Evolutionary conservation across 78 protist species (phyloP).

Genomic region (Mantamonas sphyraenae): DNA sequence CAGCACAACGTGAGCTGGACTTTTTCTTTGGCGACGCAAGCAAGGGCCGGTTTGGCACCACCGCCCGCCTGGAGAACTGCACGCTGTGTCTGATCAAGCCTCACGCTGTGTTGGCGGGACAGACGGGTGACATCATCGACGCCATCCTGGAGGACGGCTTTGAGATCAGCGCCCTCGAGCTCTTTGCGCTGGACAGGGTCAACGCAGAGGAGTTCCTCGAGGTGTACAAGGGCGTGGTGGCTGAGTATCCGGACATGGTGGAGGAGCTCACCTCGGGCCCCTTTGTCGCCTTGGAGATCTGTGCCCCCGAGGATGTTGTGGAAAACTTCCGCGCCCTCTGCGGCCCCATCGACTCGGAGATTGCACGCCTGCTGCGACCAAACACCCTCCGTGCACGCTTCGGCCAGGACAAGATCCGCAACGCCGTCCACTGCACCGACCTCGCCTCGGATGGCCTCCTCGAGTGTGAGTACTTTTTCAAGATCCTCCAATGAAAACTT

Average conservation of each 20-base stretch:
- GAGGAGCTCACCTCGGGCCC: constrained; percentile 20
- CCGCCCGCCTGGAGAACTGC: not conserved
- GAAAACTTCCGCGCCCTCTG: constrained; percentile 30
- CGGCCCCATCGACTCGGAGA: constrained; percentile 68
- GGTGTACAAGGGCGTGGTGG: constrained; percentile 54
- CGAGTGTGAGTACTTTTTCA: constrained; percentile 23
- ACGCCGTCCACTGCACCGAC: constrained; percentile 76
- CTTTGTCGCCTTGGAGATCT: constrained; percentile 35
- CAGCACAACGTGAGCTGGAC: not conserved
- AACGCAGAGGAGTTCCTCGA: constrained; percentile 71
- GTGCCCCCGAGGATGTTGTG: constrained; percentile 14
- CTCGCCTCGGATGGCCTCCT: constrained; percentile 52
- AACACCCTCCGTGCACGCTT: constrained; percentile 43
- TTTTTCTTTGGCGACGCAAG: constrained; percentile 11
- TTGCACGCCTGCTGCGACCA: constrained; percentile 41
- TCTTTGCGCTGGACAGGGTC: not conserved
- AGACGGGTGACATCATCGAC: constrained; percentile 14
- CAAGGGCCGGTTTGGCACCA: not conserved
- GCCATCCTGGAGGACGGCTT: constrained; percentile 22
- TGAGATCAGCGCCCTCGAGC: constrained; percentile 6
- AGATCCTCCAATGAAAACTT: not conserved
- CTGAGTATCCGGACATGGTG: constrained; percentile 30
- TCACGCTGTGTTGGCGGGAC: constrained; percentile 23
- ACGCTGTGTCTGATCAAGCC: constrained; percentile 35
- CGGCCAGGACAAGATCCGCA: constrained; percentile 32